phyloP scores from a whole-genome alignment of 2,329 filamentous ascomycete species.

The Monosporascus sp. region DNA sequence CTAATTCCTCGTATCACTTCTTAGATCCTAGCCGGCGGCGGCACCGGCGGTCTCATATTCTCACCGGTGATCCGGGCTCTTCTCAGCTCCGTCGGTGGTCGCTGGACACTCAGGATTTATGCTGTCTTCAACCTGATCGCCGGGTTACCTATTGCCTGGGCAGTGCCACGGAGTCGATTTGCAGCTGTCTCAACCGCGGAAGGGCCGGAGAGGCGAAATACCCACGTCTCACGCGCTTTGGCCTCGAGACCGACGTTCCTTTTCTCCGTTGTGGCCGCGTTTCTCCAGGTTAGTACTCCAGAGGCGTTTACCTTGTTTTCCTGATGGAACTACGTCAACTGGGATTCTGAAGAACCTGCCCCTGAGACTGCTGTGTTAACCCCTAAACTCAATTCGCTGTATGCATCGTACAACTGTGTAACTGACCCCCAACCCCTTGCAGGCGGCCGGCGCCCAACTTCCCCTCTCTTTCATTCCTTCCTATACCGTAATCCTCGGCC shows the following conservation, averaged over 20 bases:
- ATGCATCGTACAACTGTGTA: not conserved
- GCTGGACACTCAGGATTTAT: conserved; percentile 38
- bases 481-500: conserved; percentile 40
- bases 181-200: conserved; percentile 16
- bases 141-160: conserved; percentile 34
- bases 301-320: conserved; percentile 8
- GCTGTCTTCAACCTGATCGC: conserved; percentile 32
- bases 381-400: not conserved
- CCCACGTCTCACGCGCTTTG: conserved; percentile 32
- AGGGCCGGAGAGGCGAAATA: conserved; percentile 23
- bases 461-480: conserved; percentile 44
- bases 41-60: conserved; percentile 37
- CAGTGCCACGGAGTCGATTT: conserved; percentile 34
- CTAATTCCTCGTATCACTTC: conserved; percentile 2
- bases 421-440: conserved; percentile 3
- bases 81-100: conserved; percentile 35
- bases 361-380: not conserved
- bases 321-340: not conserved
- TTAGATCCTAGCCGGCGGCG: conserved; percentile 35
- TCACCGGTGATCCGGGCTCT: conserved; percentile 35
- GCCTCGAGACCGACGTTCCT: conserved; percentile 35
- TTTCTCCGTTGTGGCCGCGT: conserved; percentile 34
- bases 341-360: not conserved
- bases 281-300: conserved; percentile 26
- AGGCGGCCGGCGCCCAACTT: conserved; percentile 40